Base-by-base conservation (phyloP, 1,284 basidiomycete species). In the Irpex sp. region DNA sequence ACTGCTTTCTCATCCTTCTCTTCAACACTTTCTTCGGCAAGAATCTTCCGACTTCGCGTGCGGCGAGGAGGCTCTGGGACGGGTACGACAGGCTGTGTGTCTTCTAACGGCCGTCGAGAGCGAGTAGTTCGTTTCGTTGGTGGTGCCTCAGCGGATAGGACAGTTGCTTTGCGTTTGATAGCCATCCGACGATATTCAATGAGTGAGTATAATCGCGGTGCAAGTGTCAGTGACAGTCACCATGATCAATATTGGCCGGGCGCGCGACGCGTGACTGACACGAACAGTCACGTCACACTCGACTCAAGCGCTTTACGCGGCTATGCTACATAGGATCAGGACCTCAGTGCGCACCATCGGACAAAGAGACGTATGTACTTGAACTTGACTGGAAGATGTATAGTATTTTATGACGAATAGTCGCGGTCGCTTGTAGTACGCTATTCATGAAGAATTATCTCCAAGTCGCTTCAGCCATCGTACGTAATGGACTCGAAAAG, bases 91-190 rank as follows among this genome's bases (percentile, higher is more conserved):
- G 57, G 61, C 21, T 63, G 59, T 11, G 65, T 52, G 21, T 56
- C 63, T 7, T 49, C 26, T 5, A 59, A 56, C 5, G 60, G 59
- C 11, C 52, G 34, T 36, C 61, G 40, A 34, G 58, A 63, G 19
- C 67, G 63, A 5, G 63, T 61, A 26, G 48, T 54, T 21, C 67
- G 63, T 40, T 68, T 68, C 3, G 62, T 21, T 9, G 67, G 67
- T 34, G 61, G 67, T 13, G 54, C 60, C 9, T 52, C 34, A 17
- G 40, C 37, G 13, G 31, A 9, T 26, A 56, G 47, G 8, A 54
- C 34, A 11, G 60, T 15, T 8, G 62, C 65, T 60, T 69, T 69
- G 36, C 68, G 67, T 59, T 69, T 69, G 9, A 64, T 62, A 44
- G 68, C 63, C 68, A 69, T 69, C 31, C 40, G 2, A 19, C 37